Evolutionary conservation across 1,139 yeast species (phyloP), one percentile per base, ranked within the genome.

Genomic region (Saccharomyces hybrid): DNA sequence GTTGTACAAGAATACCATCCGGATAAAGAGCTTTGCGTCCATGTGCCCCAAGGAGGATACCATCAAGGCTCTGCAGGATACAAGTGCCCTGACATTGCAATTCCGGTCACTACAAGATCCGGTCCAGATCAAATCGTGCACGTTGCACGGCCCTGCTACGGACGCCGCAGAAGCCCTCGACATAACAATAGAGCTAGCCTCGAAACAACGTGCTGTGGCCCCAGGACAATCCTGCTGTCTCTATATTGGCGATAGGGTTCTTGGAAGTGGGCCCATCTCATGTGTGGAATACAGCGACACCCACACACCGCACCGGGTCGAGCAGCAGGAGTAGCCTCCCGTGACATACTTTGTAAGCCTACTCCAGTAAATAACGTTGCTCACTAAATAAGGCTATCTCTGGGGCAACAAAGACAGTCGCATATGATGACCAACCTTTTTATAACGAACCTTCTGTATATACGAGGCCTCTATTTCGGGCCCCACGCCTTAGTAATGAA

Each of bases 221-320:
- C 89, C 95, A 0, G 99, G 98, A 0, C 99, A 93, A 68, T 84
- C 80, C 61, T 72, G 90, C 24, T 96, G 88, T 0, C 68, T 91
- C 9, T 93, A 91, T 68, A 73, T 77, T 48, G 80, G 78, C 1
- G 84, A 82, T 53, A 73, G 81, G 55, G 85, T 95, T 1, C 68
- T 93, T 16, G 98, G 98, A 0, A 81, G 91, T 29, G 98, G 98
- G 0, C 68, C 75, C 14, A 81, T 83, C 27, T 27, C 42, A 2
- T 21, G 38, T 3, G 42, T 50, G 16, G 5, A 21, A 16, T 48
- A 52, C 48, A 32, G 9, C 4, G 19, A 46, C 19, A 46, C 44
- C 24, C 44, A 16, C 19, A 16, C 44, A 38, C 12, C 6, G 3
- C 12, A 38, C 11, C 5, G 2, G 16, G 4, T 9, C 19, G 12